These are phyloP conservation scores for Saccharomycopsis capsularis DNA, from an alignment of 805 yeast species.

Conservation along the genomic window DNA sequence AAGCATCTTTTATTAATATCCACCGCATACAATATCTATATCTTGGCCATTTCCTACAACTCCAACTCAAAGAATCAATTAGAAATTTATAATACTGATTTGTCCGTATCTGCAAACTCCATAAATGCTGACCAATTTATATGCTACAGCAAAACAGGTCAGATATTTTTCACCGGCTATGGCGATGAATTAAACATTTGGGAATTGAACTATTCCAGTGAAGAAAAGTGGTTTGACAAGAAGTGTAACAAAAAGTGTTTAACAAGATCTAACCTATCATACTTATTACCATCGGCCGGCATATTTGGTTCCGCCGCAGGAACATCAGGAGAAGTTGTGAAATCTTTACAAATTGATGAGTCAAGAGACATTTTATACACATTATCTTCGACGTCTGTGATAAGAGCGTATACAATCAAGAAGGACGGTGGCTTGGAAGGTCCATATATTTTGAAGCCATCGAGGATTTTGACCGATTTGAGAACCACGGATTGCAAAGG, in stretches of 20 bases:
- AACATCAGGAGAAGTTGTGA: constrained; percentile 45
- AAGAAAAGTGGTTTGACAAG: constrained; percentile 81
- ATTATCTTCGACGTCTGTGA: constrained; percentile 71
- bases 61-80: constrained; percentile 37
- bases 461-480: constrained; percentile 33
- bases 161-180: constrained; percentile 78
- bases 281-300: constrained; percentile 39
- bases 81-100: constrained; percentile 73
- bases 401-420: constrained; percentile 57
- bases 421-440: constrained; percentile 38
- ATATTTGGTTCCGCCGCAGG: constrained; percentile 16
- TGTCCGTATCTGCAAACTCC: constrained; percentile 76
- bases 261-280: constrained; percentile 57
- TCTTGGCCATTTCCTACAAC: constrained; percentile 62
- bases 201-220: constrained; percentile 77
- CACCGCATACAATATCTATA: constrained; percentile 71
- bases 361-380: constrained; percentile 74
- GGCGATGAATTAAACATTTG: constrained; percentile 75
- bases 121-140: constrained; percentile 59
- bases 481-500: constrained; percentile 40
- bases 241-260: constrained; percentile 78
- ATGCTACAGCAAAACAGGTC: constrained; percentile 56
- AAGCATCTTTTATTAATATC: constrained; percentile 67
- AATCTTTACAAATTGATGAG: constrained; percentile 65
- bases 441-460: constrained; percentile 33